phyloP scores from a whole-genome alignment of 2,329 filamentous ascomycete genomes.

The Dothideomycetes sp. region DNA sequence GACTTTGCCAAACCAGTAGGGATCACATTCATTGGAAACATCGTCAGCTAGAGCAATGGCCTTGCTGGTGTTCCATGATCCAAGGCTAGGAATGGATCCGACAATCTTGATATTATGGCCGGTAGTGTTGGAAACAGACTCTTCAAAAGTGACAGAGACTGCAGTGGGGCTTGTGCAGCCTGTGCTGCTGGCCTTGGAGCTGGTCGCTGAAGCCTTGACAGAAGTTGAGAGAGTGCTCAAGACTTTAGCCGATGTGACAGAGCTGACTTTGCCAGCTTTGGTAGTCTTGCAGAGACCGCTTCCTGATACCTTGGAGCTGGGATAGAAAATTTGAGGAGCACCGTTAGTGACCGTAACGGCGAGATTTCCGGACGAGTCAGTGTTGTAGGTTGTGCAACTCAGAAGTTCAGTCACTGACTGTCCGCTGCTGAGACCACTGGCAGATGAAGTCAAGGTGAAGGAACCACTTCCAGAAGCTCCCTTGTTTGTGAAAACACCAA shows the following conservation, averaged over 20 bases:
- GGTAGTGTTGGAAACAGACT: constrained; percentile 41
- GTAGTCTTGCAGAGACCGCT: constrained; percentile 23
- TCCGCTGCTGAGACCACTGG: constrained; percentile 15
- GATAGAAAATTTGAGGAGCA: constrained; percentile 33
- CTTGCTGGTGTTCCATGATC: constrained; percentile 42
- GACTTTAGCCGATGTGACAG: too few relatives aligned
- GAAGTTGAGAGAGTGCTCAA: constrained; percentile 5
- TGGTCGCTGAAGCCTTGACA: neutral
- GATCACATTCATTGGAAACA: constrained; percentile 46
- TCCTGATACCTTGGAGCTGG: constrained; percentile 21
- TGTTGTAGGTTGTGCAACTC: constrained; percentile 31
- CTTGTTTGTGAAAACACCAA: constrained; percentile 34
- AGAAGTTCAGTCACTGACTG: constrained; percentile 27
- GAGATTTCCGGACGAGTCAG: constrained; percentile 33
- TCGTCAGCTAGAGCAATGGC: constrained; percentile 46
- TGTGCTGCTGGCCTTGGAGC: neutral
- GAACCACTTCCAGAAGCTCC: constrained; percentile 15
- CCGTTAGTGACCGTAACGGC: constrained; percentile 32
- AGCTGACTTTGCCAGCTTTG: neutral
- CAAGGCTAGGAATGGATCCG: constrained; percentile 47
- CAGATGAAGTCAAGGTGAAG: constrained; percentile 11
- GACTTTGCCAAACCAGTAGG: constrained; percentile 48
- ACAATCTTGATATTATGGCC: constrained; percentile 56
- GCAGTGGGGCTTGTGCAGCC: constrained; percentile 7
- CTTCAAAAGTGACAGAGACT: constrained; percentile 48